Base-by-base conservation (phyloP, 306 rosid genomes). In the Ammopiptanthus mongolicus region DNA sequence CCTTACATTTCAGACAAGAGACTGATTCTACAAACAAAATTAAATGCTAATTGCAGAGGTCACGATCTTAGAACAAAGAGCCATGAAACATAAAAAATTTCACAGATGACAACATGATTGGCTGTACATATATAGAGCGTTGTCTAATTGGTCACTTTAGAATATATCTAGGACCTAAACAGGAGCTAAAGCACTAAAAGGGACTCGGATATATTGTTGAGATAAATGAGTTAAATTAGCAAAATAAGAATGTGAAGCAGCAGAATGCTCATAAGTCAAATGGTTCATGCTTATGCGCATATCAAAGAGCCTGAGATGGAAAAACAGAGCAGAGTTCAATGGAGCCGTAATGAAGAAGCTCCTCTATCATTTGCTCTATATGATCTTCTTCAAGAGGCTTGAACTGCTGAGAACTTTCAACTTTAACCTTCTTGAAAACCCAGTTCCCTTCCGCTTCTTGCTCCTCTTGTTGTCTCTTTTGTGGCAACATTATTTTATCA, bases 291-390 rank as follows among this genome's bases (percentile, higher is more conserved):
- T 73, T 6, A 12, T 62, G 62, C 70, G n/a, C n/a, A n/a, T n/a
- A 64, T 82, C 52, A 83, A 60, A 67, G 83, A 73, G 80, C 22
- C 33, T 77, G 71, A 18, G 77, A 53, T 68, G 84, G 82, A 14
- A 73, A 25, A 6, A 78, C 79, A 62, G 92, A 87, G 76, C 91
- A 87, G 6, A 90, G 87, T 78, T 94, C 98, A 84, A 94, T 59
- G 1, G 96, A 90, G 4, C 97, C 96, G 15, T 91, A 91, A 80
- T 94, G 79, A 64, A 91, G 86, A 36, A 95, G 61, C 78, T 95
- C 98, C 73, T 91, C 87, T 5, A 95, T 95, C 98, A 95, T 95
- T 76, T 95, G 97, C 73, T 95, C 91, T 1, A 95, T 91, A 53
- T 94, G 91, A 68, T 86, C 93, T 47, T 91, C 98, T 64, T 95